Base-by-base conservation (phyloP, 768 basidiomycete genomes). In the Kwoniella mangroviensis region DNA sequence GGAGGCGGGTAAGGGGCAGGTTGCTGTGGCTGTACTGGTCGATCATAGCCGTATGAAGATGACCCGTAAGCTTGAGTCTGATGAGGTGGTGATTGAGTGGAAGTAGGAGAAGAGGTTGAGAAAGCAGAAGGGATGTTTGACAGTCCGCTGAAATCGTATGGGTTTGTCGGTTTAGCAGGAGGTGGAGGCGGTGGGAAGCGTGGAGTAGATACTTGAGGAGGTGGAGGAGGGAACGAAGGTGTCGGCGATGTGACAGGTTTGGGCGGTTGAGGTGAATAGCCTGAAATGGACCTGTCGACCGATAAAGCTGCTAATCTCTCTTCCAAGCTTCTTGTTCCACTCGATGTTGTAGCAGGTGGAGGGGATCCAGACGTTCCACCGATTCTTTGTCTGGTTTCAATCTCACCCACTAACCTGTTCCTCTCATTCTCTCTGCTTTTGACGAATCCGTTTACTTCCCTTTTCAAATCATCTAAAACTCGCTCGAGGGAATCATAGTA, bases 401-500 rank as follows among this genome's bases (percentile, higher is more conserved):
- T 86, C 73, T 91, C 89, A 2, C 87, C 85, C 2, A 88, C 86
- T 19, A 96, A 79, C 12, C 85, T 84, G 21, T 92, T 89, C 10
- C 94, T 87, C 80, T 98, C 94, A 0, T 85, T 83, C 9, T 85
- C 87, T 34, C 96, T 86, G 19, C 87, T 85, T 0, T 86, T 83
- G 9, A 93, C 85, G 77, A 91, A 97, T 0, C 85, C 83, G 60
- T 86, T 87, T 2, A 88, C 87, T 66, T 89, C 89, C 4, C 86
- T 82, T 43, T 86, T 84, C 4, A 98, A 86, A 9, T 86, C 87
- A 0, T 84, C 76, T 12, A 89, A 86, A 45, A 95, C 83, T 19
- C 89, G 88, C 0, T 86, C 87, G 15, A 98, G 86, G 72, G 95
- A 92, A 6, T 85, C 86, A 81, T 99, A 98, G 83, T 96, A 99